These are phyloP conservation scores for Candida smagusa DNA, from an alignment of 1,139 yeast genomes.

Conservation along the genomic window DNA sequence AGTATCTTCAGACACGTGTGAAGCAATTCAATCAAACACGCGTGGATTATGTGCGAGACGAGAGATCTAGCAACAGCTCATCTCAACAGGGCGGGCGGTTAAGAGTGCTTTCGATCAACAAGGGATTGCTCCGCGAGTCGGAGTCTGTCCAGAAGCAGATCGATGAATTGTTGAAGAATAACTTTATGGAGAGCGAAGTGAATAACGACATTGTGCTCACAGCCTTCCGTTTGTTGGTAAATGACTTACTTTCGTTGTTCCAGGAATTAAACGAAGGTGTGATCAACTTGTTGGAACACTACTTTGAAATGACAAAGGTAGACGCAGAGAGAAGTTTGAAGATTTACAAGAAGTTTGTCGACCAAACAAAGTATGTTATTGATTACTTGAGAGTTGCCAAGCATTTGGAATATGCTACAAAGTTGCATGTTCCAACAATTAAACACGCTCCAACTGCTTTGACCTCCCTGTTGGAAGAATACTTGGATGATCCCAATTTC, in stretches of 20 bases:
- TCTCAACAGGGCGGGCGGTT: constrained; percentile 61
- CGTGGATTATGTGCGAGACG: constrained; percentile 78
- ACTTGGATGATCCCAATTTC: constrained; percentile 81
- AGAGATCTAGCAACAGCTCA: constrained; percentile 45
- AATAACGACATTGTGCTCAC: constrained; percentile 81
- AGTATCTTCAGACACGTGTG: constrained; percentile 67
- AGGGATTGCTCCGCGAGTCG: constrained; percentile 77
- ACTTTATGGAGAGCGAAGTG: constrained; percentile 69
- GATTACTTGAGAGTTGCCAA: constrained; percentile 86
- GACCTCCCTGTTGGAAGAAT: constrained; percentile 82
- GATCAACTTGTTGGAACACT: constrained; percentile 86
- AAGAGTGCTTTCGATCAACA: constrained; percentile 64
- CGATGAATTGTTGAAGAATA: constrained; percentile 69
- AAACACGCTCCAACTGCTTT: constrained; percentile 96
- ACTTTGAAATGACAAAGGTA: constrained; percentile 81
- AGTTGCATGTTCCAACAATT: constrained; percentile 89
- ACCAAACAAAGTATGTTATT: constrained; percentile 83
- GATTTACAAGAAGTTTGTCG: constrained; percentile 81
- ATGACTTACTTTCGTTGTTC: constrained; percentile 79
- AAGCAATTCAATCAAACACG: constrained; percentile 63
- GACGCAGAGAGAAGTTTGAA: constrained; percentile 87
- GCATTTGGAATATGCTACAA: constrained; percentile 80
- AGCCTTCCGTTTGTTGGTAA: constrained; percentile 81
- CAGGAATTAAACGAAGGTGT: constrained; percentile 94
- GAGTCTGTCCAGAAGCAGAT: constrained; percentile 85